phyloP scores from a whole-genome alignment of 805 yeast species.

The Candida rishiriensis region DNA sequence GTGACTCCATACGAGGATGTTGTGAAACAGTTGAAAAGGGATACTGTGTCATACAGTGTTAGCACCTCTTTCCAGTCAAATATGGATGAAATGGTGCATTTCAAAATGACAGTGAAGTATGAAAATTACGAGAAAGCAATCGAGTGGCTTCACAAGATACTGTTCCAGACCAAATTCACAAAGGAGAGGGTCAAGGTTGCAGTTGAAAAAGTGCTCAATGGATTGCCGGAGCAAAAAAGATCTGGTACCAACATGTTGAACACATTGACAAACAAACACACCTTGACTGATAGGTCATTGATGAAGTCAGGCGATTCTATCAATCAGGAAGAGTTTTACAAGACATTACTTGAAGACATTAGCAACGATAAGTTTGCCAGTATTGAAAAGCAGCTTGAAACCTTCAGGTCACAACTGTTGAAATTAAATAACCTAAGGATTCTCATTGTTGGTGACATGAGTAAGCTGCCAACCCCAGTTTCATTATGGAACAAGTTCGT shows the following conservation, averaged over 20 bases:
- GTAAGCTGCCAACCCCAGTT: constrained; percentile 49
- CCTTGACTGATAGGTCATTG: constrained; percentile 55
- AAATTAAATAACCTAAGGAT: constrained; percentile 57
- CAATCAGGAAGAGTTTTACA: constrained; percentile 55
- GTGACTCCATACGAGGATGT: constrained; percentile 68
- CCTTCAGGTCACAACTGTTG: constrained; percentile 49
- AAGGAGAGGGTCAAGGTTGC: constrained; percentile 63
- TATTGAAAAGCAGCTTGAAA: constrained; percentile 47
- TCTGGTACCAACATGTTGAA: constrained; percentile 59
- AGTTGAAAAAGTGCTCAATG: constrained; percentile 55
- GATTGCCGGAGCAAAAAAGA: constrained; percentile 60
- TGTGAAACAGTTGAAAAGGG: constrained; percentile 66
- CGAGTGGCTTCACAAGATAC: constrained; percentile 66
- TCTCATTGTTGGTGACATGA: constrained; percentile 66
- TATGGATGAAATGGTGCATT: constrained; percentile 61
- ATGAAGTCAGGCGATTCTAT: constrained; percentile 62
- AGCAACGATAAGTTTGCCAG: constrained; percentile 48
- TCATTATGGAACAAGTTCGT: constrained; percentile 49
- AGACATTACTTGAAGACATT: constrained; percentile 42
- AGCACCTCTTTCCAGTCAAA: constrained; percentile 54
- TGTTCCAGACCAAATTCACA: constrained; percentile 68
- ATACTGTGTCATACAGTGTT: constrained; percentile 58
- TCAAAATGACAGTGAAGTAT: constrained; percentile 57
- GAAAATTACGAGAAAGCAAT: constrained; percentile 65
- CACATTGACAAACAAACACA: constrained; percentile 46